Conservation (phyloP, 2,329 filamentous ascomycete species). For the Colletotrichum zoysiae region DNA sequence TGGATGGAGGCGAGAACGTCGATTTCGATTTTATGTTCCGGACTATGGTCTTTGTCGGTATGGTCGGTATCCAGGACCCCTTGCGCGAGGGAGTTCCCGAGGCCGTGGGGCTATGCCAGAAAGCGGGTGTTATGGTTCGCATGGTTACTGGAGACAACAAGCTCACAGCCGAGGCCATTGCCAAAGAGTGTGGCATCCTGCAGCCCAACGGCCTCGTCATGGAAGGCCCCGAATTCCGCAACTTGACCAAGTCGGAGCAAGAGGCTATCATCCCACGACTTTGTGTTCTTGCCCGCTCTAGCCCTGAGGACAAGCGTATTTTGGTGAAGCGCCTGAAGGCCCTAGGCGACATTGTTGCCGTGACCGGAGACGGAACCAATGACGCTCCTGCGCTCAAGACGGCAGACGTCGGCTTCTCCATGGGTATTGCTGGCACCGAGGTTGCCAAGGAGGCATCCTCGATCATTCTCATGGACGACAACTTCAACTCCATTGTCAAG, state of each 20-base stretch:
- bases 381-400: constrained; percentile 85
- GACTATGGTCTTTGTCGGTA: constrained; percentile 75
- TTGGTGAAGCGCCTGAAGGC: constrained; percentile 79
- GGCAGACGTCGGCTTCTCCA: constrained; percentile 86
- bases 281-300: constrained; percentile 80
- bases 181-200: constrained; percentile 82
- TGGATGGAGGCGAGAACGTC: constrained; percentile 69
- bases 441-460: constrained; percentile 88
- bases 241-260: constrained; percentile 75
- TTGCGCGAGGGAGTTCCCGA: constrained; percentile 80
- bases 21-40: constrained; percentile 75
- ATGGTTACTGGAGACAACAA: constrained; percentile 91
- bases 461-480: constrained; percentile 90
- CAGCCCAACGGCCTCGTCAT: constrained; percentile 77
- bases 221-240: constrained; percentile 83
- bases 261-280: constrained; percentile 76
- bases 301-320: constrained; percentile 81
- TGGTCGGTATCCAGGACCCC: constrained; percentile 87
- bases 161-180: constrained; percentile 82
- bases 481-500: constrained; percentile 88
- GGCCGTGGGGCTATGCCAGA: constrained; percentile 79
- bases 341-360: constrained; percentile 81
- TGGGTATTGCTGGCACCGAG: constrained; percentile 87
- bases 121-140: constrained; percentile 81
- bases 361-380: constrained; percentile 87